Conservation (phyloP, 768 basidiomycete genomes). For the Kwoniella botswanensis region DNA sequence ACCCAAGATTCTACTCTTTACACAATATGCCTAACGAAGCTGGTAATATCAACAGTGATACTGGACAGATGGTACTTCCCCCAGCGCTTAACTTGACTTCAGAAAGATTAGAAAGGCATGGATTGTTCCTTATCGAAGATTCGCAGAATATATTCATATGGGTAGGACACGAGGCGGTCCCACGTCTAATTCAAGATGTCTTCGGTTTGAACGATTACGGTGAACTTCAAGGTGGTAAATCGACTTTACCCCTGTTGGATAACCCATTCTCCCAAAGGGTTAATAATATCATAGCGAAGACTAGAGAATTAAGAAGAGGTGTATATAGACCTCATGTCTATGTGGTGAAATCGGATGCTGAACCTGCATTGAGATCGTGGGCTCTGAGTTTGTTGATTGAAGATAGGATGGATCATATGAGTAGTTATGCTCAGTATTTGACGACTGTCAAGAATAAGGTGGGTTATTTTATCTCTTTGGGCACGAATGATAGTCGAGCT, state of each 20-base stretch:
- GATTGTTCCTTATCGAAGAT: slow-evolving; percentile 95
- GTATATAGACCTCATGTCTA: slow-evolving; percentile 93
- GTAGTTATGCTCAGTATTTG: slow-evolving; percentile 95
- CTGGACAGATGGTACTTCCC: slow-evolving; percentile 80
- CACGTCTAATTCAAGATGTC: slow-evolving; percentile 89
- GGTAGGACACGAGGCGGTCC: slow-evolving; percentile 98
- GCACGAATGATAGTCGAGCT: not conserved
- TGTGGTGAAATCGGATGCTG: slow-evolving; percentile 96
- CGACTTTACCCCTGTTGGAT: slow-evolving; percentile 84
- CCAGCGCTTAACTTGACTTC: slow-evolving; percentile 86
- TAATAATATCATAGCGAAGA: slow-evolving; percentile 91
- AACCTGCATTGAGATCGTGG: slow-evolving; percentile 92
- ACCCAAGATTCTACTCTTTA: slow-evolving; percentile 92
- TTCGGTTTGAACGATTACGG: slow-evolving; percentile 89
- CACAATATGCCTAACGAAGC: slow-evolving; percentile 89
- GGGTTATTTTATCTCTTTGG: slow-evolving; percentile 26
- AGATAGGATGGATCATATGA: slow-evolving; percentile 90
- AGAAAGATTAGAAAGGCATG: slow-evolving; percentile 93
- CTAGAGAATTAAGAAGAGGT: slow-evolving; percentile 88
- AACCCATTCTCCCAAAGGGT: slow-evolving; percentile 96
- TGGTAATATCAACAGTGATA: slow-evolving; percentile 80
- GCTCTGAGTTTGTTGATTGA: slow-evolving; percentile 92
- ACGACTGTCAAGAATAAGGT: slow-evolving; percentile 89
- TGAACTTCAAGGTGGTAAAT: slow-evolving; percentile 90
- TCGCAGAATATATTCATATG: slow-evolving; percentile 97